Base-by-base conservation (phyloP, 1,284 basidiomycete genomes). In the Irpex rosettiformis region DNA sequence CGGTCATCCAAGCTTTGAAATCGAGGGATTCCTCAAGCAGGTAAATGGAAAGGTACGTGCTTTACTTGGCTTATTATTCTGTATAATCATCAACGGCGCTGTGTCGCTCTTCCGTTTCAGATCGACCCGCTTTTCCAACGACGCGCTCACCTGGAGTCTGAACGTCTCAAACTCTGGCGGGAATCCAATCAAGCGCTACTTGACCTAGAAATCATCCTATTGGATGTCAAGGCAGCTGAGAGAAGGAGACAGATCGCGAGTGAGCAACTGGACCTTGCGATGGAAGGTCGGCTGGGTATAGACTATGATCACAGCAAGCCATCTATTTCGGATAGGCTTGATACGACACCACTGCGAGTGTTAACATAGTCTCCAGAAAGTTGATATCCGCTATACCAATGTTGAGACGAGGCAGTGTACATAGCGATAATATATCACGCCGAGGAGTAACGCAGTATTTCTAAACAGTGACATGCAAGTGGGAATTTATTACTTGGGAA, bases 181-280 rank as follows among this genome's bases (percentile, higher is more conserved):
- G 76, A 70, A 3, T 72, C 76, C 3, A 77, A 78, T 21, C 77
- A 82, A 16, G 83, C 83, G 5, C 66, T 82, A 49, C 79, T 84
- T 56, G 88, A 90, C 65, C 71, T 86, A 3, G 84, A 87, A 27
- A 71, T 83, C 64, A 73, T 83, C 27, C 73, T 72, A 40, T 72
- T 88, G 37, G 88, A 90, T 60, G 68, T 88, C 58, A 77, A 77
- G 59, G 77, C 79, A 43, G 81, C 82, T 11, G 82, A 85, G 73
- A 74, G 73, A 56, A 78, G 85, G 56, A 77, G 84, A 55, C 77
- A 76, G 60, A 73, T 83, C 27, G 80, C 85, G 30, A 80, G 81
- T 58, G 66, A 67, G 62, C 85, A 86, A 64, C 67, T 85, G 61
- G 85, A 88, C 67, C 80, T 79, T 67, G 87, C 86, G 55, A 78